Percentiles rank a stretch among this genome's conserved stretches.
These are phyloP conservation scores for Coemansia sp. DNA, from an alignment of 192 early-diverging fungal genomes.

Conservation along the genomic window DNA sequence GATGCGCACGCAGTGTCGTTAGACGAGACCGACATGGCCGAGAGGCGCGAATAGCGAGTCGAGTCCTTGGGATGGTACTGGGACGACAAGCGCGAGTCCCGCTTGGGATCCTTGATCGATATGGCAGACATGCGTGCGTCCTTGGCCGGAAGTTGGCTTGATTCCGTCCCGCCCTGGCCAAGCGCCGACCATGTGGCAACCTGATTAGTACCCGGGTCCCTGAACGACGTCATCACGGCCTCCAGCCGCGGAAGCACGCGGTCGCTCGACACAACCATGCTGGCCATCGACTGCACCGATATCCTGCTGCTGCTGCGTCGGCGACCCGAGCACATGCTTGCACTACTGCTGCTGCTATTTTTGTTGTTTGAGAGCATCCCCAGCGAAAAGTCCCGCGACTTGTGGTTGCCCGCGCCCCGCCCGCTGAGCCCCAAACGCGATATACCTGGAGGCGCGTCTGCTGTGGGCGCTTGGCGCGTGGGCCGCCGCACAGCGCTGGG, in stretches of 20 bases:
- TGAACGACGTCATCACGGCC: slow-evolving; percentile 38
- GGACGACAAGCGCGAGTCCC: too few species aligned
- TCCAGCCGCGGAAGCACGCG: slow-evolving; percentile 31
- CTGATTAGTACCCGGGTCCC: slow-evolving; percentile 26
- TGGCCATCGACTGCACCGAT: slow-evolving; percentile 27
- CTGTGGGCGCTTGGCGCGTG: background rate
- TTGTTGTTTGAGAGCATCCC: too few species aligned
- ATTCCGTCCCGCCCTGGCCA: slow-evolving; percentile 2
- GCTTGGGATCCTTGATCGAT: too few species aligned
- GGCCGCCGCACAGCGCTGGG: slow-evolving; percentile 24
- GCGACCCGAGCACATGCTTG: background rate
- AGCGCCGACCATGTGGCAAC: slow-evolving; percentile 40
- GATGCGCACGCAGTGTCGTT: slow-evolving; percentile 47
- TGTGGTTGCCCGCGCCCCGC: slow-evolving; percentile 1
- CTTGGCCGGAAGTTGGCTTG: slow-evolving; percentile 4
- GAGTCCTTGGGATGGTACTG: background rate
- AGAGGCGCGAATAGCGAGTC: slow-evolving; percentile 30
- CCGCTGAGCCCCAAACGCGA: background rate
- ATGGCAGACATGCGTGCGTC: too few species aligned
- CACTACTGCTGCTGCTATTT: background rate
- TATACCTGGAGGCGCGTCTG: slow-evolving; percentile 5
- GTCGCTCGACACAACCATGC: slow-evolving; percentile 16
- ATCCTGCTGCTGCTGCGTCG: slow-evolving; percentile 13
- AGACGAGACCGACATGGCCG: slow-evolving; percentile 37
- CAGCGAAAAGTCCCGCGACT: slow-evolving; percentile 8